Base-by-base conservation (phyloP, 805 yeast species). In the Candida gorgasii region DNA sequence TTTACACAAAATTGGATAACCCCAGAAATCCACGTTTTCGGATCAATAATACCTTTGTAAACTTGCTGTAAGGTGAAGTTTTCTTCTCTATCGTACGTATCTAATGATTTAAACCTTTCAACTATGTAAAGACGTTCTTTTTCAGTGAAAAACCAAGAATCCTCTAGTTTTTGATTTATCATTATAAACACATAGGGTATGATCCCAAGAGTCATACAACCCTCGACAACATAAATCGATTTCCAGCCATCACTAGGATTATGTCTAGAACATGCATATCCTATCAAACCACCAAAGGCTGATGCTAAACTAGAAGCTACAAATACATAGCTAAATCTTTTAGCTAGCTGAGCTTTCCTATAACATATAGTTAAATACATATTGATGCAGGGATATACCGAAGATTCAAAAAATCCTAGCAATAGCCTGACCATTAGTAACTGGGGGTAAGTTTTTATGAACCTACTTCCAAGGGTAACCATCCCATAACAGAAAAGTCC, bases 241-340 rank as follows among this genome's bases (percentile, higher is more conserved):
- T 69, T 63, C 80, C 80, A 76, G 6, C 75, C 63, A 48, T 79
- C 71, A 51, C 85, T 65, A 31, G 78, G 79, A 22, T 11, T 6
- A 13, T 24, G 8, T 11, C 12, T 12, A 50, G 78, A 62, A 47
- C 81, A 75, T 46, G 78, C 78, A 52, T 75, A 79, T 6, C 89
- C 88, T 49, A 85, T 72, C 14, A 86, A 78, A 41, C 89, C 89
- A 8, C 85, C 84, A 52, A 85, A 83, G 13, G 86, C 88, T 56
- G 90, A 89, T 1, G 90, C 86, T 40, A 85, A 69, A 48, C 84
- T 76, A 5, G 44, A 26, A 6, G 44, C 39, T 12, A 24, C 24
- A 53, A 77, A 77, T 34, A 79, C 67, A 42, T 69, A 37, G 11
- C 53, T 48, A 44, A 56, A 48, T 35, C 62, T 46, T 22, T 40